A percentile compares a stretch with the other conserved stretches of the same genome.
Evolutionary conservation across 2,329 filamentous ascomycete species (phyloP).

Genomic region (Paramyrothecium sp.): DNA sequence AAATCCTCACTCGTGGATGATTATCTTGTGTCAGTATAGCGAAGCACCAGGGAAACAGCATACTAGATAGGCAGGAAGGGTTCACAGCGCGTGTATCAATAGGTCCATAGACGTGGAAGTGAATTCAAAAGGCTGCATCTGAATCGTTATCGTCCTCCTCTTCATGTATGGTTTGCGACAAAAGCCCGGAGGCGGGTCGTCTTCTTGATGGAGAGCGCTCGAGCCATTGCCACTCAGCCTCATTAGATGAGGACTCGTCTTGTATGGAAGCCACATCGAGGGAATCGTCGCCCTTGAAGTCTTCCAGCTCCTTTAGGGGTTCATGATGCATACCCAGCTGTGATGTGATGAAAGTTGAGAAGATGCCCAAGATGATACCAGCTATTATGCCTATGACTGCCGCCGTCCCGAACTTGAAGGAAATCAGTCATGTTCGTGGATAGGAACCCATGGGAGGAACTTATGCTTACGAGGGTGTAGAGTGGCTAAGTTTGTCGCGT

Average conservation of each 20-base stretch:
- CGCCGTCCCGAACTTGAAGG: slow-evolving; percentile 57
- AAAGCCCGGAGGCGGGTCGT: slow-evolving; percentile 45
- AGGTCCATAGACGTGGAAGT: neutral
- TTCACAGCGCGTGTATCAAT: neutral
- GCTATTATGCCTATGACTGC: slow-evolving; percentile 63
- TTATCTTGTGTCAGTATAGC: neutral
- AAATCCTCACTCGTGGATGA: neutral
- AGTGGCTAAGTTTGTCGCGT: slow-evolving; percentile 28
- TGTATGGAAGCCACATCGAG: slow-evolving; percentile 12
- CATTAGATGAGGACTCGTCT: slow-evolving; percentile 26
- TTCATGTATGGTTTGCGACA: slow-evolving; percentile 69
- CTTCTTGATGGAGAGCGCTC: slow-evolving; percentile 35
- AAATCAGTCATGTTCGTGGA: neutral
- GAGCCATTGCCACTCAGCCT: slow-evolving; percentile 36
- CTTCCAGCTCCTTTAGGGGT: slow-evolving; percentile 7
- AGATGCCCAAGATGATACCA: slow-evolving; percentile 58
- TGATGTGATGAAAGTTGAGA: slow-evolving; percentile 53
- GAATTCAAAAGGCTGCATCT: slow-evolving; percentile 24
- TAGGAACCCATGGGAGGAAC: too few relatives aligned
- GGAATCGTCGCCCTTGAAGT: neutral
- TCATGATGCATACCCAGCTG: slow-evolving; percentile 42
- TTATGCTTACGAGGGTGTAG: slow-evolving; percentile 39
- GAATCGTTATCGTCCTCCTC: slow-evolving; percentile 70
- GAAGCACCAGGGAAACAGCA: slow-evolving; percentile 19
- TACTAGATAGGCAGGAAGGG: neutral